Evolutionary conservation across 192 early-diverging fungal genomes (phyloP), one percentile per base, ranked within the genome.

Genomic region (Spizellomyces sp.): DNA sequence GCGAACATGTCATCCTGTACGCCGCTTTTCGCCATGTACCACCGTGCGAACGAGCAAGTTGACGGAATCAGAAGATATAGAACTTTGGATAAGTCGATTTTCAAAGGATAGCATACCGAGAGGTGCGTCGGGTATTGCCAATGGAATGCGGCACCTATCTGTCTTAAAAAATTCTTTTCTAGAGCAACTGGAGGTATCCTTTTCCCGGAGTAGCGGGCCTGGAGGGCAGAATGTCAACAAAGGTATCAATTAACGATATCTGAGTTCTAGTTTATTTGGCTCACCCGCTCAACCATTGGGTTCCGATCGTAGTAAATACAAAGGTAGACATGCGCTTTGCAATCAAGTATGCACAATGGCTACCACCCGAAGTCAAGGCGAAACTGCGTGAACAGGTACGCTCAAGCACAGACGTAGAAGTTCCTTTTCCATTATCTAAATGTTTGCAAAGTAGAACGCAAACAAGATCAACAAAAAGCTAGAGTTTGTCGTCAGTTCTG

Each of bases 181-280:
- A 72, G 70, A 72, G 15, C 19, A 52, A 19, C 27, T 72, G 6
- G 62, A 64, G 27, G 45, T 64, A 12, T 22, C 48, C 4, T 72
- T 64, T 44, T 90, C 76, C 80, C 85, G 92, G 66, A 88, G 89
- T 73, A 86, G 92, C 73, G 94, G 93, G 5, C 92, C 94, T 9
- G 94, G 94, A 27, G 94, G 94, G 19, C 93, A 96, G 71, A 94
- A 96, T 73, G 94, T 96, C 43, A 96, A 96, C 84, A 96, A 96
- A 86, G 86, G 90, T 88, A 78, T 54, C 9, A 54, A 12, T 4
- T 4, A 7, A n/a, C 36, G 19, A 36, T 76, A 9, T 43, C 45
- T 55, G 14, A 36, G 56, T 46, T 47, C 14, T 48, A 10, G 9
- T 22, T 48, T 15, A 36, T 36, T 36, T 36, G 27, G 27, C 27